These are phyloP conservation scores for Neurospora sp. DNA, from an alignment of 495 filamentous ascomycete genomes.

Conservation along the genomic window DNA sequence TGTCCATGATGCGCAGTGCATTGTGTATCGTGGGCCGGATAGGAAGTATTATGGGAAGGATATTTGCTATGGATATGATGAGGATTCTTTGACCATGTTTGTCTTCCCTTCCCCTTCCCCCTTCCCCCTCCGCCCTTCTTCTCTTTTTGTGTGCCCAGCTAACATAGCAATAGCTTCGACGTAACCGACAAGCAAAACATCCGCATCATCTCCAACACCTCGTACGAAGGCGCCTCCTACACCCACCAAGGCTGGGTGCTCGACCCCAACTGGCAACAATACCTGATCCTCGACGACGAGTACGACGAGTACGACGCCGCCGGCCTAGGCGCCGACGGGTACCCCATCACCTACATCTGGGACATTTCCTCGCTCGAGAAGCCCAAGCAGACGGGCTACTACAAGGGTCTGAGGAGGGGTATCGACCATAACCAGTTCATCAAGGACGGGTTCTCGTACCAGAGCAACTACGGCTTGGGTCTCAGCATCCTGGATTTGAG, in stretches of 20 bases:
- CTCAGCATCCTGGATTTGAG: constrained; percentile 41
- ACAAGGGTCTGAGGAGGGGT: constrained; percentile 25
- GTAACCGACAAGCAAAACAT: constrained; percentile 41
- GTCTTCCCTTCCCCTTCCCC: not conserved
- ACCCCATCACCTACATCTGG: constrained; percentile 44
- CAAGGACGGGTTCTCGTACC: constrained; percentile 35
- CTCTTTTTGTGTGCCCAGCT: not conserved
- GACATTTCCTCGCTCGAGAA: constrained; percentile 37
- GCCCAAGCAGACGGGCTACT: constrained; percentile 43
- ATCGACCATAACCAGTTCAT: constrained; percentile 53
- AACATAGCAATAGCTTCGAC: constrained; percentile 28
- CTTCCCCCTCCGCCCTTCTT: not conserved
- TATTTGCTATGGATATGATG: constrained; percentile 49
- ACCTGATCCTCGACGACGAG: constrained; percentile 47
- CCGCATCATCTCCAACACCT: constrained; percentile 40
- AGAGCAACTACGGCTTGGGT: constrained; percentile 44
- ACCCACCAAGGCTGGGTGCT: constrained; percentile 47
- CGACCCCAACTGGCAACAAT: constrained; percentile 28
- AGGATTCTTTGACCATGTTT: constrained; percentile 30
- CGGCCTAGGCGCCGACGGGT: constrained; percentile 30
- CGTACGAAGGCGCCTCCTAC: constrained; percentile 41
- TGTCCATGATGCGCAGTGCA: constrained; percentile 47
- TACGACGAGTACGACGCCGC: constrained; percentile 37
- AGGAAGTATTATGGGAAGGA: constrained; percentile 37
- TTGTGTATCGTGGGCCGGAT: constrained; percentile 46